A percentile compares a stretch with the other conserved stretches of the same genome.
phyloP scores from a whole-genome alignment of 306 rosid species.

The Dalbergia oliveri region DNA sequence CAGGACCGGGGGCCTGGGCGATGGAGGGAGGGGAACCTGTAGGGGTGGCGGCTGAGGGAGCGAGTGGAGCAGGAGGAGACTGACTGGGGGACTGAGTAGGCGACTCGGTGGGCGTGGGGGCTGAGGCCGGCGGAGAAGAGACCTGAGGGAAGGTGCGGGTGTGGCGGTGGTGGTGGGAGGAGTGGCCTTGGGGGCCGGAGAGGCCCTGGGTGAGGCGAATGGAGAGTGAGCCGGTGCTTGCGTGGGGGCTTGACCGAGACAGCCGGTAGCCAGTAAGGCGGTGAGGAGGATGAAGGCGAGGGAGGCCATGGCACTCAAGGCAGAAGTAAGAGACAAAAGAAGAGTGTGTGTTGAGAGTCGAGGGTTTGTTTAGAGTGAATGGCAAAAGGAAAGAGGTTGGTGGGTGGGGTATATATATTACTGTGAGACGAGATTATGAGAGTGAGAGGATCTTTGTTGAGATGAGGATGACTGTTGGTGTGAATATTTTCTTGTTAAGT shows the following conservation, averaged over 20 bases:
- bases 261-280: slow-evolving; percentile 51
- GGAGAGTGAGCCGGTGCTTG: slow-evolving; percentile 59
- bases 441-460: background rate
- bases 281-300: slow-evolving; percentile 43
- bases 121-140: slow-evolving; percentile 2
- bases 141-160: slow-evolving; percentile 40
- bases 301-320: slow-evolving; percentile 60
- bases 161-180: slow-evolving; percentile 39
- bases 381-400: background rate
- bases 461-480: background rate
- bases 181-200: slow-evolving; percentile 1
- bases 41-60: slow-evolving; percentile 37
- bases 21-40: background rate
- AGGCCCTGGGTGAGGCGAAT: slow-evolving; percentile 26
- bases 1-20: background rate
- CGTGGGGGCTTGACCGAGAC: slow-evolving; percentile 52
- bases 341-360: background rate
- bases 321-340: background rate
- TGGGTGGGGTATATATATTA: background rate
- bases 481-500: background rate
- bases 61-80: slow-evolving; percentile 54
- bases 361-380: background rate
- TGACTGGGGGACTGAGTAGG: slow-evolving; percentile 9
- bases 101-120: slow-evolving; percentile 21
- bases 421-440: background rate